phyloP scores from a whole-genome alignment of 169 alveolate species.

The Cryptosporidium andersoni region DNA sequence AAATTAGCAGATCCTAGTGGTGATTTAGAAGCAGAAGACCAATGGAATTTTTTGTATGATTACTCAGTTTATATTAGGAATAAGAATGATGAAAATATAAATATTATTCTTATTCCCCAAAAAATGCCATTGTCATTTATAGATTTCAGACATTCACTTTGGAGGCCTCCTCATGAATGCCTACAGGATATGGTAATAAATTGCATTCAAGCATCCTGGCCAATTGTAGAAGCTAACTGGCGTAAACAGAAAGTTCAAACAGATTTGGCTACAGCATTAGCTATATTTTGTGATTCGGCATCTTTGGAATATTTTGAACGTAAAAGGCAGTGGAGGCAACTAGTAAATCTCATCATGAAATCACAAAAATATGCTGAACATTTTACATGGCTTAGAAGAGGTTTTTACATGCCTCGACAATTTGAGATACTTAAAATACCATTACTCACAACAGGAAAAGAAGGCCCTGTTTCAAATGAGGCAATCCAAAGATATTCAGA shows the following conservation, averaged over 20 bases:
- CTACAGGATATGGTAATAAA: conserved; percentile 60
- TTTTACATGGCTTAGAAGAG: conserved; percentile 59
- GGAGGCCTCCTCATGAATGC: conserved; percentile 69
- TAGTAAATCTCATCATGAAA: conserved; percentile 10
- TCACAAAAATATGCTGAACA: conserved; percentile 17
- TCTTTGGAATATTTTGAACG: conserved; percentile 49
- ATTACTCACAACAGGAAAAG: conserved; percentile 15
- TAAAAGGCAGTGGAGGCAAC: conserved; percentile 67
- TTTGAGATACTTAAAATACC: conserved; percentile 5
- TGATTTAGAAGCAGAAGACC: conserved; percentile 59
- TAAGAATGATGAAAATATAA: neutral
- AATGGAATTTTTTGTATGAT: conserved; percentile 55
- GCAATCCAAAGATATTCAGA: conserved; percentile 2
- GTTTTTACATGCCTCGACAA: conserved; percentile 37
- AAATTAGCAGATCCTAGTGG: conserved; percentile 63
- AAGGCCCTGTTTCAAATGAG: conserved; percentile 4
- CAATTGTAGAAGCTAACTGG: conserved; percentile 47
- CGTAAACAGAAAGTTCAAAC: conserved; percentile 27
- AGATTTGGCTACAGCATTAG: conserved; percentile 62
- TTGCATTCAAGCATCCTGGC: conserved; percentile 67
- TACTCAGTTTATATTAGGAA: conserved; percentile 14
- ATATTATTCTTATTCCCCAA: conserved; percentile 21
- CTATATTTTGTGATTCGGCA: conserved; percentile 54
- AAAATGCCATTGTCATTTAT: conserved; percentile 51
- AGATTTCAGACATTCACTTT: conserved; percentile 47